A percentile compares a stretch with the other conserved stretches of the same genome.
Evolutionary conservation across 345 rosid genomes (phyloP).

Genomic region (Syzygium grande): DNA sequence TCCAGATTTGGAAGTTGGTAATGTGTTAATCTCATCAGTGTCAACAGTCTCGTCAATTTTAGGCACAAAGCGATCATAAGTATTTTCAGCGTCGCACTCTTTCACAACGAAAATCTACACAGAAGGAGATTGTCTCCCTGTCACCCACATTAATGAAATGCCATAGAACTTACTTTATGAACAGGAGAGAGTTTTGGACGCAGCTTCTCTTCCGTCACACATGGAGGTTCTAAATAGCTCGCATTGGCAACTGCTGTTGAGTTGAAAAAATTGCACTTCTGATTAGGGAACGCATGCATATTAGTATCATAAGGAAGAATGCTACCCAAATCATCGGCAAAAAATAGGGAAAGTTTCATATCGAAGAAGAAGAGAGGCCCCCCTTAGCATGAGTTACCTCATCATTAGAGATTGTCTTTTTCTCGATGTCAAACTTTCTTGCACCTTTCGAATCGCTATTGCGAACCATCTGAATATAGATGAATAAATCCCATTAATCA

Average conservation of each 20-base stretch:
- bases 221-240: background rate
- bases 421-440: constrained; percentile 37
- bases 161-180: background rate
- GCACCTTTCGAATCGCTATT: constrained; percentile 53
- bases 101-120: background rate
- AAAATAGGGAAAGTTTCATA: background rate
- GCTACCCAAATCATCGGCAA: background rate
- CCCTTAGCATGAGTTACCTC: constrained; percentile 13
- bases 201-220: background rate
- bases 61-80: constrained; percentile 18
- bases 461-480: constrained; percentile 44
- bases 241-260: background rate
- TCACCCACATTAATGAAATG: background rate
- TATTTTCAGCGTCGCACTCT: background rate
- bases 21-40: constrained; percentile 12
- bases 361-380: background rate
- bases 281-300: background rate
- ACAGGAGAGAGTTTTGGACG: background rate
- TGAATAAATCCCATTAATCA: background rate
- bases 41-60: constrained; percentile 38
- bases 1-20: constrained; percentile 1
- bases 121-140: background rate
- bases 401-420: constrained; percentile 39
- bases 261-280: background rate
- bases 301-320: background rate